Evolutionary conservation across 1,284 basidiomycete species (phyloP), one percentile per base, ranked within the genome.

Genomic region (Athelia psychrophila): DNA sequence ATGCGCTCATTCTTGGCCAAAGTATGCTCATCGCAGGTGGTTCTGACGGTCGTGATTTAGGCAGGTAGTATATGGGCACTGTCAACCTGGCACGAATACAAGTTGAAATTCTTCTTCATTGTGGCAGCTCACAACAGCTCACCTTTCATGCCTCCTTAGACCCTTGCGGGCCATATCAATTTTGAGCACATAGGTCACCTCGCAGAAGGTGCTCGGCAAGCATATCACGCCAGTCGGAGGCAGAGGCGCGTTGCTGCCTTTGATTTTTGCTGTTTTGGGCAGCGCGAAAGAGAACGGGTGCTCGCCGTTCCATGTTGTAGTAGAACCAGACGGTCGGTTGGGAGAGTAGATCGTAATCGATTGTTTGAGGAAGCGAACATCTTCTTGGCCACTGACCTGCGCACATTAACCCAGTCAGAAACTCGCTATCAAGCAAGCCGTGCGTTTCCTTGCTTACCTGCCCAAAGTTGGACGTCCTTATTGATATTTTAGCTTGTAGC

Each of bases 121-220:
- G 3, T 22, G 18, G n/a, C 38, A 19, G 4, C 30, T 48, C 10
- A 50, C 38, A 16, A 23, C 20, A 44, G n/a, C 77, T 64, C 57
- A 82, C 80, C 59, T 60, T 63, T 73, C 72, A 58, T 71, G 67
- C 49, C 69, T 66, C 36, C 69, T 66, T 12, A 32, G 53, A 27
- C 71, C 72, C 56, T 72, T 76, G 32, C 76, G 68, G 44, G 62
- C 60, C 57, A 78, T 64, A 30, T 73, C 65, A 16, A 78, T 61
- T 56, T 69, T 72, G 36, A 78, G 48, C 32, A 56, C 54, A 58
- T 78, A 79, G 16, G 59, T 59, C 20, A 78, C 62, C 49, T 75
- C 71, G 40, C 66, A 67, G n/a, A 66, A 60, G 9, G 71, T 59
- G 12, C 72, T 66, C 2, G 71, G 66, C 38, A 72, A 68, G 51